phyloP scores from a whole-genome alignment of 163 green algal genomes.

The Scenedesmus sp. region DNA sequence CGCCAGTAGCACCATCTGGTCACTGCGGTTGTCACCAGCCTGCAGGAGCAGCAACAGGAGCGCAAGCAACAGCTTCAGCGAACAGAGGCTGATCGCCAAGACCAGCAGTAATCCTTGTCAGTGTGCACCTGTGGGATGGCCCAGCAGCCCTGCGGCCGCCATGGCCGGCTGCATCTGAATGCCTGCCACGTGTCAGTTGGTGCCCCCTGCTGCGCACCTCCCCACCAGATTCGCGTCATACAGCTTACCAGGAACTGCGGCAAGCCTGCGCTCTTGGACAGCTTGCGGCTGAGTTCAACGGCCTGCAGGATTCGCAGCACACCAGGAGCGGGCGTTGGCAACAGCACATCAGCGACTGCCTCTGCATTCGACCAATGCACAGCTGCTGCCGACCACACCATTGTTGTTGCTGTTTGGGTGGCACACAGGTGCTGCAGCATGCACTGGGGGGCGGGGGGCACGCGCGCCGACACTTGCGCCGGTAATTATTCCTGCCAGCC shows the following conservation, averaged over 20 bases:
- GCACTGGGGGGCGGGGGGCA: background rate
- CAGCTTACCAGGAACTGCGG: background rate
- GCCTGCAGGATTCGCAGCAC: slow-evolving; percentile 13
- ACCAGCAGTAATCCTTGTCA: background rate
- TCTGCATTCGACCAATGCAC: too few relatives aligned
- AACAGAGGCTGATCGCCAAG: too few relatives aligned
- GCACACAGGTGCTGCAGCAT: too few relatives aligned
- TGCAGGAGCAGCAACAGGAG: slow-evolving; percentile 28
- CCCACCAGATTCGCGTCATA: background rate
- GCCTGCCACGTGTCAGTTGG: too few relatives aligned
- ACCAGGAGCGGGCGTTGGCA: background rate
- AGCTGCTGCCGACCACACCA: background rate
- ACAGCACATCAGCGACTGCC: background rate
- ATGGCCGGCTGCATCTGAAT: too few relatives aligned
- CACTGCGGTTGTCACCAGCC: slow-evolving; percentile 21
- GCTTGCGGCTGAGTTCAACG: slow-evolving; percentile 43
- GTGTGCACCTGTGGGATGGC: too few relatives aligned
- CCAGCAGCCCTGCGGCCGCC: too few relatives aligned
- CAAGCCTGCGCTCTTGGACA: background rate
- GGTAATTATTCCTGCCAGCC: too few relatives aligned
- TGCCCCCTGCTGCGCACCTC: too few relatives aligned
- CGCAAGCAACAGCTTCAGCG: background rate
- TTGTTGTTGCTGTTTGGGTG: too few relatives aligned
- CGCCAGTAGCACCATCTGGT: slow-evolving; percentile 44
- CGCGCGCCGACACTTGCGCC: too few relatives aligned